Conservation (phyloP, 805 yeast genomes). For the Saturnispora quitensis region DNA sequence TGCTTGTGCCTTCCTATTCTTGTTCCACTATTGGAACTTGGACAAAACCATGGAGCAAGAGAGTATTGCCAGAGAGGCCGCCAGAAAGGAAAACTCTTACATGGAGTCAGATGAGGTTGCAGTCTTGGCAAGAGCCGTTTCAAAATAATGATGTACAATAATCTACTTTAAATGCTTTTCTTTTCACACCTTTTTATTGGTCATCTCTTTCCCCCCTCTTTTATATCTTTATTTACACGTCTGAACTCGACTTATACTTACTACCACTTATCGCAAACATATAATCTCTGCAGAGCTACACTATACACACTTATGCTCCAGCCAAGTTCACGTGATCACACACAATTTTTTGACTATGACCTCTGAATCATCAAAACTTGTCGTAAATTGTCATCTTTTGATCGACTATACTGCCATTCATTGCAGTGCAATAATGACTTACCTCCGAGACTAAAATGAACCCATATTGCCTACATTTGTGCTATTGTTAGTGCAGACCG, state of each 20-base stretch:
- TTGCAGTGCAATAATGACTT: background rate
- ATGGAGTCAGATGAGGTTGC: conserved; percentile 5
- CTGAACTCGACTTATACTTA: too few relatives aligned
- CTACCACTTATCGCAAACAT: too few relatives aligned
- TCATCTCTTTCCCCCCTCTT: background rate
- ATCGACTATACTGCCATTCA: background rate
- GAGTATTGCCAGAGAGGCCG: conserved; percentile 14
- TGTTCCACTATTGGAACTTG: conserved; percentile 26
- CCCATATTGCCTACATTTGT: background rate
- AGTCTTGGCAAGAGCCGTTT: conserved; percentile 7
- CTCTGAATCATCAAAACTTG: background rate
- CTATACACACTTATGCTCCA: background rate
- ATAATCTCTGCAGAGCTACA: background rate
- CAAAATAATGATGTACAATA: conserved; percentile 5
- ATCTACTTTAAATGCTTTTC: background rate
- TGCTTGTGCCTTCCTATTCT: conserved; percentile 25
- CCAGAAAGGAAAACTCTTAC: background rate
- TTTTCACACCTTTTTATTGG: background rate
- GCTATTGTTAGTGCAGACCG: background rate
- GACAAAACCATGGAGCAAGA: conserved; percentile 23
- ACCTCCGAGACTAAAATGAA: background rate
- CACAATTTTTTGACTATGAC: background rate
- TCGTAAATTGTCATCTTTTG: background rate
- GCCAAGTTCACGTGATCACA: background rate
- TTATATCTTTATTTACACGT: background rate